Percentiles rank a stretch among this genome's conserved stretches.
Evolutionary conservation across 1,284 basidiomycete genomes (phyloP).

Genomic region (Malassezia psittaci): DNA sequence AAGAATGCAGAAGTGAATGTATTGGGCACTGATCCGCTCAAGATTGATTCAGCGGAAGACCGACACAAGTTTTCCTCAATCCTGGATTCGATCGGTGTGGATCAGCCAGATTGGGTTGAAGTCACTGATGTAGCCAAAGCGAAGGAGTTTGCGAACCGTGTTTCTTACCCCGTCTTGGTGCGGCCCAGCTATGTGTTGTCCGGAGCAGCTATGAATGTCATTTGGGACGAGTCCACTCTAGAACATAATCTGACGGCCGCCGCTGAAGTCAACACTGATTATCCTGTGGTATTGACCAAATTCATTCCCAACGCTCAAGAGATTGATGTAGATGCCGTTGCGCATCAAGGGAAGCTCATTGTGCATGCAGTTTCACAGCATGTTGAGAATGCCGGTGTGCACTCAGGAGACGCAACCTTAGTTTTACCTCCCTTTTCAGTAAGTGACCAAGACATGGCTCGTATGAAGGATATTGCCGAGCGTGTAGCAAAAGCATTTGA

Average conservation of each 20-base stretch:
- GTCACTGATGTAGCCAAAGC: slow-evolving; percentile 78
- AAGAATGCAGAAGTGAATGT: slow-evolving; percentile 85
- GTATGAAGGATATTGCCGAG: slow-evolving; percentile 79
- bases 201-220: slow-evolving; percentile 98
- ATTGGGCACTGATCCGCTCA: slow-evolving; percentile 85
- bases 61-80: slow-evolving; percentile 97
- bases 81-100: slow-evolving; percentile 85
- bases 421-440: slow-evolving; percentile 93
- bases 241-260: slow-evolving; percentile 89
- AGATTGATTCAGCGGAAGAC: slow-evolving; percentile 95
- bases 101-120: slow-evolving; percentile 94
- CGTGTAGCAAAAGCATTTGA: slow-evolving; percentile 90
- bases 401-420: slow-evolving; percentile 95
- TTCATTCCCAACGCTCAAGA: slow-evolving; percentile 97
- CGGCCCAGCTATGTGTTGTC: slow-evolving; percentile 78
- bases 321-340: slow-evolving; percentile 95
- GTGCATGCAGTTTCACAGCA: slow-evolving; percentile 96
- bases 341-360: slow-evolving; percentile 83
- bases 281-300: slow-evolving; percentile 96
- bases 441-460: slow-evolving; percentile 63
- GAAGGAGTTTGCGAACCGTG: slow-evolving; percentile 77
- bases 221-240: slow-evolving; percentile 77
- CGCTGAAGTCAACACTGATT: slow-evolving; percentile 85
- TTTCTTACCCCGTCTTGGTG: slow-evolving; percentile 51
- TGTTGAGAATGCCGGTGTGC: slow-evolving; percentile 96